These are phyloP conservation scores for Leishmania aethiopica DNA, from an alignment of 208 protist genomes.

Conservation along the genomic window DNA sequence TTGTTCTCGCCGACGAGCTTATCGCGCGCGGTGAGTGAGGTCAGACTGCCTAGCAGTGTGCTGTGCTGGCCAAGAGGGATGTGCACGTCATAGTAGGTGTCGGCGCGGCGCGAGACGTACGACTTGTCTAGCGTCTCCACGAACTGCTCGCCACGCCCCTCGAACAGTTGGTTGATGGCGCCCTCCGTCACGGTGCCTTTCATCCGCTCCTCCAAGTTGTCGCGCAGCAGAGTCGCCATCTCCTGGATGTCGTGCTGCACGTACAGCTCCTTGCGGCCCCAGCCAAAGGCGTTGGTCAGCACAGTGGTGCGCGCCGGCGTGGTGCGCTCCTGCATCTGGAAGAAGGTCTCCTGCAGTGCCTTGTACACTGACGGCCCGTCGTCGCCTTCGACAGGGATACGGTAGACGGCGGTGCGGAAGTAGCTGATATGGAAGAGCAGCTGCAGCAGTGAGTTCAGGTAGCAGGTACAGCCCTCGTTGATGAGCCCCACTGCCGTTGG, in stretches of 20 bases:
- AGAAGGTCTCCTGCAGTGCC: slow-evolving; percentile 87
- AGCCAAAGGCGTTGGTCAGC: slow-evolving; percentile 92
- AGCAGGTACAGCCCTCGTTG: slow-evolving; percentile 93
- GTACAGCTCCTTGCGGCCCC: slow-evolving; percentile 75
- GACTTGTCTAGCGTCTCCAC: slow-evolving; percentile 83
- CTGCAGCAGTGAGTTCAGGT: slow-evolving; percentile 92
- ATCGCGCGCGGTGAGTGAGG: slow-evolving; percentile 74
- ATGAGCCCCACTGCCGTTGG: slow-evolving; percentile 66
- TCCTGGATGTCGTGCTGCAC: slow-evolving; percentile 94
- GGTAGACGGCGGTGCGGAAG: slow-evolving; percentile 88
- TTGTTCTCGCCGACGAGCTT: slow-evolving; percentile 91
- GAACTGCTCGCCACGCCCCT: slow-evolving; percentile 78
- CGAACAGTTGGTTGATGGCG: slow-evolving; percentile 84
- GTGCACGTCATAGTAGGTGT: slow-evolving; percentile 92
- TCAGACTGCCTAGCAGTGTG: slow-evolving; percentile 73
- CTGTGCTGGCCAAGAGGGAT: slow-evolving; percentile 69
- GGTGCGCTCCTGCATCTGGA: slow-evolving; percentile 81
- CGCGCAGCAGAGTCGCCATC: slow-evolving; percentile 84
- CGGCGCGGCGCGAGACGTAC: slow-evolving; percentile 65
- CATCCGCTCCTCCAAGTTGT: slow-evolving; percentile 91
- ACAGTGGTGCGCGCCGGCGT: slow-evolving; percentile 70
- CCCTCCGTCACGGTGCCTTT: slow-evolving; percentile 88
- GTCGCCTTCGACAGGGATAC: slow-evolving; percentile 56
- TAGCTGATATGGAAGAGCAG: slow-evolving; percentile 85
- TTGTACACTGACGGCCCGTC: slow-evolving; percentile 47